A percentile compares a stretch with the other conserved stretches of the same genome.
phyloP scores from a whole-genome alignment of 2,329 filamentous ascomycete genomes.

The Xylariaceae sp. region DNA sequence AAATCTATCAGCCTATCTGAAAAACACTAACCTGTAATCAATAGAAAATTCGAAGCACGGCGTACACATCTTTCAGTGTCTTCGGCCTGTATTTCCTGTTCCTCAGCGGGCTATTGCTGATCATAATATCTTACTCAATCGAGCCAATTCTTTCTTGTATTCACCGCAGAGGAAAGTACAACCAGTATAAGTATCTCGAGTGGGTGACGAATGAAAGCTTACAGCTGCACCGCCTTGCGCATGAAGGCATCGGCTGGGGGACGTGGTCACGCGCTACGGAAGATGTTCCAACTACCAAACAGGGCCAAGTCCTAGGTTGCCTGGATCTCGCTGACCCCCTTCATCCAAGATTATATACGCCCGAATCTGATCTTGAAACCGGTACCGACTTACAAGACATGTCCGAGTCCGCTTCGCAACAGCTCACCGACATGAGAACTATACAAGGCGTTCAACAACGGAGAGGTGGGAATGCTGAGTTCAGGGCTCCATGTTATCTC shows the following conservation, averaged over 20 bases:
- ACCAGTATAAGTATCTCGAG: background rate
- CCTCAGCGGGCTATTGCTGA: background rate
- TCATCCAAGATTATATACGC: no score
- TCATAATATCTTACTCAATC: background rate
- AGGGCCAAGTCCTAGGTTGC: background rate
- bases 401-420: no score
- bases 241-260: background rate
- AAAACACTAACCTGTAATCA: background rate
- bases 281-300: background rate
- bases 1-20: no score
- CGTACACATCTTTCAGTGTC: no score
- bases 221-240: constrained; percentile 5
- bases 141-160: background rate
- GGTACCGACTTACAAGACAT: no score
- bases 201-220: background rate
- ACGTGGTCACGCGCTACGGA: background rate
- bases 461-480: no score
- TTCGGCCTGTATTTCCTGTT: no score
- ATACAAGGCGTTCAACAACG: no score
- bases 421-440: no score
- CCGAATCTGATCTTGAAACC: no score
- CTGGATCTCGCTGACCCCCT: no score
- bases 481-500: no score
- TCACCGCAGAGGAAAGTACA: background rate
- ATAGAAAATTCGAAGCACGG: background rate